Evolutionary conservation across 805 yeast species (phyloP).

Genomic region (Brettanomyces custersianus): DNA sequence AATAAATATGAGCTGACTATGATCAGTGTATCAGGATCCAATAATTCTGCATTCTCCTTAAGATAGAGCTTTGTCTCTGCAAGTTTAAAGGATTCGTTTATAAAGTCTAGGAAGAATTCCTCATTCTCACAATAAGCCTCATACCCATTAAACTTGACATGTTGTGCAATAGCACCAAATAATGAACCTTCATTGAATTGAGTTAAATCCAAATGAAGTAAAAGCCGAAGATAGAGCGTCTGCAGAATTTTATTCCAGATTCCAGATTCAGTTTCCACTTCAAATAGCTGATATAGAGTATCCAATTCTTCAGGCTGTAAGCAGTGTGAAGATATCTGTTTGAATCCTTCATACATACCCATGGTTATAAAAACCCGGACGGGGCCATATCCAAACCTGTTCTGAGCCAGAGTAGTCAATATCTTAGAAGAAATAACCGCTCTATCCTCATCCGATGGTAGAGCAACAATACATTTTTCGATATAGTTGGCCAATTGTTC

Average conservation of each 20-base stretch:
- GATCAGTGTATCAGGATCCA: constrained; percentile 13
- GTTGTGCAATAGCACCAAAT: constrained; percentile 29
- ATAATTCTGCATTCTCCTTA: neutral
- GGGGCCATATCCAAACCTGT: constrained; percentile 55
- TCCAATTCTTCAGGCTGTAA: constrained; percentile 22
- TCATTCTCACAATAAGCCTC: constrained; percentile 25
- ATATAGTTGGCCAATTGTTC: constrained; percentile 39
- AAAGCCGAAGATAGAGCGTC: constrained; percentile 37
- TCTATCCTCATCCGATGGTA: constrained; percentile 12
- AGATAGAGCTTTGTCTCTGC: constrained; percentile 10
- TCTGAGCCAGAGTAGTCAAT: constrained; percentile 37
- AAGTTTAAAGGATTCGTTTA: neutral
- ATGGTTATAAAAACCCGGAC: constrained; percentile 51
- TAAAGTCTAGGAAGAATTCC: constrained; percentile 29
- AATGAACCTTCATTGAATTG: constrained; percentile 19
- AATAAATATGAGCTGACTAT: constrained; percentile 10
- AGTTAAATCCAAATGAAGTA: constrained; percentile 30
- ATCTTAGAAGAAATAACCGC: constrained; percentile 18
- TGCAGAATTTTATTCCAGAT: constrained; percentile 44
- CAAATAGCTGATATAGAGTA: constrained; percentile 27
- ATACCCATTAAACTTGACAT: constrained; percentile 28
- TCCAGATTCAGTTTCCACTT: constrained; percentile 26
- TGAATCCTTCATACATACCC: constrained; percentile 51
- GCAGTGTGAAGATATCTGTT: constrained; percentile 5
- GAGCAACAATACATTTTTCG: constrained; percentile 25